phyloP scores from a whole-genome alignment of 306 rosid species.

The Cyclanthera cordifolia region DNA sequence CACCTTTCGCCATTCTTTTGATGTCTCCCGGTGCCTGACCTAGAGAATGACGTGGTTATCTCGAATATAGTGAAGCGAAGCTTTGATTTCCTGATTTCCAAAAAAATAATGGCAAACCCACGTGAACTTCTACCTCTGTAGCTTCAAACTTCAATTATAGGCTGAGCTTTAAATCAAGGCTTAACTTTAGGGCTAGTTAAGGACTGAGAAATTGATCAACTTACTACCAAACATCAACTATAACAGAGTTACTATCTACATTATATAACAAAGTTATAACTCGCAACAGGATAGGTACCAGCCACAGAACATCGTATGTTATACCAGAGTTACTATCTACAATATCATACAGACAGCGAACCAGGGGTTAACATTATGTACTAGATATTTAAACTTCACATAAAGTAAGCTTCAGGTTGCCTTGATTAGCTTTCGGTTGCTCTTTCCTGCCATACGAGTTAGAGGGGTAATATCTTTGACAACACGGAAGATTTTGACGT shows the following conservation, averaged over 20 bases:
- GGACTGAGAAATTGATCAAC: too few species aligned
- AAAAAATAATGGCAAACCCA: constrained; percentile 15
- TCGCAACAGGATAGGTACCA: neutral
- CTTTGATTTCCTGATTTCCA: too few species aligned
- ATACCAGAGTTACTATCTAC: neutral
- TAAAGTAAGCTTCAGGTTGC: neutral
- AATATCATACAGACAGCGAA: constrained; percentile 1
- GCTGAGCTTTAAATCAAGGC: too few species aligned
- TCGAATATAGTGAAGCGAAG: too few species aligned
- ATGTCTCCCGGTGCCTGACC: too few species aligned
- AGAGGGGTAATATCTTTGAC: constrained; percentile 31
- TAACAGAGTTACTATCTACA: too few species aligned
- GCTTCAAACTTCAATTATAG: neutral
- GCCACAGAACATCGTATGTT: neutral
- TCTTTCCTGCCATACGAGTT: constrained; percentile 5
- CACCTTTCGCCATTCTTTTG: too few species aligned
- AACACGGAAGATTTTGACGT: constrained; percentile 50
- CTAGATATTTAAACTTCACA: neutral
- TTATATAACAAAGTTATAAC: neutral
- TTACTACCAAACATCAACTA: too few species aligned
- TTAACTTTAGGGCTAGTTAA: too few species aligned
- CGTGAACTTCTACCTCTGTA: neutral
- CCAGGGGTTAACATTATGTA: neutral
- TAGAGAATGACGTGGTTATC: too few species aligned
- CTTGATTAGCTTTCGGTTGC: constrained; percentile 13